Evolutionary conservation across 768 basidiomycete species (phyloP).

Genomic region (Amanita thiersii): DNA sequence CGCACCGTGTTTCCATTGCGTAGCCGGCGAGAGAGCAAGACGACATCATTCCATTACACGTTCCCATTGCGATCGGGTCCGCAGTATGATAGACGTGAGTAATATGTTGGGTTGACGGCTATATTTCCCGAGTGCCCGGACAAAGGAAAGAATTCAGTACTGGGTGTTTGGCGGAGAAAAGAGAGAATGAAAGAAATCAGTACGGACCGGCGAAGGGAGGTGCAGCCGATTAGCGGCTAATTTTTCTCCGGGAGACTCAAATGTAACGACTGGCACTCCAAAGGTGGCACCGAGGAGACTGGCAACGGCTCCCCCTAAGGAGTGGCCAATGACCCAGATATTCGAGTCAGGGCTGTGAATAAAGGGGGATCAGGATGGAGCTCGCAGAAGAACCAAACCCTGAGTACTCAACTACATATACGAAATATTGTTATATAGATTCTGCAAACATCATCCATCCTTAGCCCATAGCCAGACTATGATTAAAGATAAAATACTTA

Average conservation of each 20-base stretch:
- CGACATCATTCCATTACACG: constrained; percentile 74
- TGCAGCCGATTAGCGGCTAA: constrained; percentile 76
- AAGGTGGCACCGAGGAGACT: constrained; percentile 84
- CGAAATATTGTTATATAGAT: constrained; percentile 90
- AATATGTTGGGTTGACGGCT: constrained; percentile 72
- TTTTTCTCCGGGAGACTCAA: constrained; percentile 85
- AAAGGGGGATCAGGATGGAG: neutral
- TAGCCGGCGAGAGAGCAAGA: constrained; percentile 85
- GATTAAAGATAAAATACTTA: constrained; percentile 27
- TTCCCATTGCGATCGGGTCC: constrained; percentile 90
- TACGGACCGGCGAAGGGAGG: constrained; percentile 62
- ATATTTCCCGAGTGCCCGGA: neutral
- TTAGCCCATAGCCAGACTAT: constrained; percentile 3
- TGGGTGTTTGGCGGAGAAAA: neutral
- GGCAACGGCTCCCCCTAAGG: constrained; percentile 66
- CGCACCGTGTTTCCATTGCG: constrained; percentile 72
- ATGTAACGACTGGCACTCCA: constrained; percentile 79
- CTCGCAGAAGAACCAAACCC: neutral
- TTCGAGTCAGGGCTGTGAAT: constrained; percentile 57
- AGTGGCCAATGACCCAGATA: constrained; percentile 84
- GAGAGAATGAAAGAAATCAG: neutral
- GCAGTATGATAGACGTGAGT: constrained; percentile 93
- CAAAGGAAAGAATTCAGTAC: neutral
- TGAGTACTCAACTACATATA: constrained; percentile 59
- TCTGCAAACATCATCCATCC: constrained; percentile 34